Percentiles rank a stretch among this genome's conserved stretches.
phyloP scores from a whole-genome alignment of 352 stramenopile species.

The Pythium monospermum region DNA sequence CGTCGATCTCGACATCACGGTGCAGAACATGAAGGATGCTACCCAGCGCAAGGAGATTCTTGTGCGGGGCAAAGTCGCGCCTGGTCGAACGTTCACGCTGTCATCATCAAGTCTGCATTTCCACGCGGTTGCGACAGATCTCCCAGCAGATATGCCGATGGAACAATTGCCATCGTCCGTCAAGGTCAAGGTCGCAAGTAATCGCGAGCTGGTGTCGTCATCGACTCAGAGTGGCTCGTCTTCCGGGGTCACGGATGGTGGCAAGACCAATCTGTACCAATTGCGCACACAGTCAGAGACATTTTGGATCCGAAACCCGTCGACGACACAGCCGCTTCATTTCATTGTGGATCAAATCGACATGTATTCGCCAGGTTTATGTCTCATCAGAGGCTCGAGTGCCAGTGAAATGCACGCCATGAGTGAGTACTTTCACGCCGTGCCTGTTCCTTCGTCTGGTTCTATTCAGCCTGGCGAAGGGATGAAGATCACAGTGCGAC shows the following conservation, averaged over 20 bases:
- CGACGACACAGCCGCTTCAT: constrained; percentile 52
- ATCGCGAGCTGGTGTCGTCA: constrained; percentile 17
- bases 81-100: constrained; percentile 78
- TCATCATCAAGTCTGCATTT: constrained; percentile 79
- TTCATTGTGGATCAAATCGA: constrained; percentile 65
- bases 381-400: constrained; percentile 51
- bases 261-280: constrained; percentile 42
- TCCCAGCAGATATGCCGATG: constrained; percentile 40
- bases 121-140: constrained; percentile 57
- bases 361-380: constrained; percentile 62
- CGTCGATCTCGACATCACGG: constrained; percentile 61
- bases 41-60: constrained; percentile 61
- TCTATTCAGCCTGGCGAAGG: constrained; percentile 67
- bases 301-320: constrained; percentile 83
- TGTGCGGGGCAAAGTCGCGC: constrained; percentile 68
- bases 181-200: constrained; percentile 38
- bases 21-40: constrained; percentile 57
- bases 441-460: constrained; percentile 63
- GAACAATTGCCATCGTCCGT: constrained; percentile 41
- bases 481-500: constrained; percentile 70
- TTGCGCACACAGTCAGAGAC: constrained; percentile 64
- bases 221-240: constrained; percentile 11
- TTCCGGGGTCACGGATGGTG: constrained; percentile 5
- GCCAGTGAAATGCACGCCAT: constrained; percentile 66
- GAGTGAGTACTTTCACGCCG: constrained; percentile 71